Conservation (phyloP, 306 rosid genomes). For the Cucumis melo region DNA sequence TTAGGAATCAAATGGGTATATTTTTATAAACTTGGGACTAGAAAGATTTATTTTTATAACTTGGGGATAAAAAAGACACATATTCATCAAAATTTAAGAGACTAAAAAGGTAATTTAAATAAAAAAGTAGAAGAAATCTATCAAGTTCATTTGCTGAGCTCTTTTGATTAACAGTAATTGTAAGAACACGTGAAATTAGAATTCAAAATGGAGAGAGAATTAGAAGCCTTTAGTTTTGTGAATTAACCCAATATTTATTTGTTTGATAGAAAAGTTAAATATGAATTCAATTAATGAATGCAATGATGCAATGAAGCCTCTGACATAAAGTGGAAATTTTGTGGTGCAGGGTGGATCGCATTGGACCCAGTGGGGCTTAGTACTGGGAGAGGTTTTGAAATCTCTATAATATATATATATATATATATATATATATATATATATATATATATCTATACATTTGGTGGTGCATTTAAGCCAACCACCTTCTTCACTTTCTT, state of each 20-base stretch:
- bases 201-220: too few species aligned
- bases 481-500: not conserved
- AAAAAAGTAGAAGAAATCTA: too few species aligned
- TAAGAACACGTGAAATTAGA: not conserved
- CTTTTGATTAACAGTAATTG: not conserved
- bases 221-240: not conserved
- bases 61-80: too few species aligned
- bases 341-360: slow-evolving; percentile 3
- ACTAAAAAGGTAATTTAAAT: too few species aligned
- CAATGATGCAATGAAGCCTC: not conserved
- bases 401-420: not conserved
- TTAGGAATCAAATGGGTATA: too few species aligned
- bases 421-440: too few species aligned
- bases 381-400: slow-evolving; percentile 2
- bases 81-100: too few species aligned
- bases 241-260: not conserved
- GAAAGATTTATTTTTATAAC: too few species aligned
- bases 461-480: not conserved
- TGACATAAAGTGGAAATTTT: not conserved
- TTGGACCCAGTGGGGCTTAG: slow-evolving; percentile 6
- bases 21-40: too few species aligned
- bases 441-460: not conserved
- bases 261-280: not conserved
- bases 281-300: not conserved
- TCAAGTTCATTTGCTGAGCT: not conserved